phyloP scores from a whole-genome alignment of 2,329 filamentous ascomycete genomes.

The Teratosphaeria gauchensis region DNA sequence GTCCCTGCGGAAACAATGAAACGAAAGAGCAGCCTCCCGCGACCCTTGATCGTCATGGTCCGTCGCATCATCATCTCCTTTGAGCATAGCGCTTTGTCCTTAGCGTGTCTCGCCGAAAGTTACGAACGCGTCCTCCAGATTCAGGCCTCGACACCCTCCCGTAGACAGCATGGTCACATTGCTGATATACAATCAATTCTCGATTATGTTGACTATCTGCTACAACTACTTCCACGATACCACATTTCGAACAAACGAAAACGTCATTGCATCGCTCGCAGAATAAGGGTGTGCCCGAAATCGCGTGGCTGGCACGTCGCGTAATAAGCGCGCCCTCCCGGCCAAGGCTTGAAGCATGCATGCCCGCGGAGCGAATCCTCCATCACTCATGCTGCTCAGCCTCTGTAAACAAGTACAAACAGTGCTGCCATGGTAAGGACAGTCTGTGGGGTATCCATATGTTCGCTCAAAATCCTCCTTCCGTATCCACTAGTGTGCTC shows the following conservation, averaged over 20 bases:
- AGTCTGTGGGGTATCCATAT: slow-evolving; percentile 4
- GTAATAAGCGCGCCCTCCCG: not conserved
- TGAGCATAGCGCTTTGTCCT: not conserved
- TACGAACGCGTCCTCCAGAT: not conserved
- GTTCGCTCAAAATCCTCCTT: not conserved
- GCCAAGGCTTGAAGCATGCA: not conserved
- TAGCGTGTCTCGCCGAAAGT: not conserved
- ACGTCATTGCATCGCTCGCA: not conserved
- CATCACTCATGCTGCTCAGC: not conserved
- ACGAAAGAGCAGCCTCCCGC: not conserved
- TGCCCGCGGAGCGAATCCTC: not conserved
- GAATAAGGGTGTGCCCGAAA: not conserved
- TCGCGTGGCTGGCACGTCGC: not conserved
- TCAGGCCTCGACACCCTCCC: not conserved
- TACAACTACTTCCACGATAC: not conserved
- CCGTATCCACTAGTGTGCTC: not conserved
- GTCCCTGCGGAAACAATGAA: not conserved
- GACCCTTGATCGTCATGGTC: not conserved
- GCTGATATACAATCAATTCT: not conserved
- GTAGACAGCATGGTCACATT: not conserved
- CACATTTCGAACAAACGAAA: slow-evolving; percentile 1
- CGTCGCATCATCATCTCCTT: not conserved
- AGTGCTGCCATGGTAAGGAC: slow-evolving; percentile 4
- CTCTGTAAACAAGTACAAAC: slow-evolving; percentile 3
- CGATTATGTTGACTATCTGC: slow-evolving; percentile 1